These are phyloP conservation scores for Phenoliferia sp. DNA, from an alignment of 1,284 basidiomycete species.

Conservation along the genomic window DNA sequence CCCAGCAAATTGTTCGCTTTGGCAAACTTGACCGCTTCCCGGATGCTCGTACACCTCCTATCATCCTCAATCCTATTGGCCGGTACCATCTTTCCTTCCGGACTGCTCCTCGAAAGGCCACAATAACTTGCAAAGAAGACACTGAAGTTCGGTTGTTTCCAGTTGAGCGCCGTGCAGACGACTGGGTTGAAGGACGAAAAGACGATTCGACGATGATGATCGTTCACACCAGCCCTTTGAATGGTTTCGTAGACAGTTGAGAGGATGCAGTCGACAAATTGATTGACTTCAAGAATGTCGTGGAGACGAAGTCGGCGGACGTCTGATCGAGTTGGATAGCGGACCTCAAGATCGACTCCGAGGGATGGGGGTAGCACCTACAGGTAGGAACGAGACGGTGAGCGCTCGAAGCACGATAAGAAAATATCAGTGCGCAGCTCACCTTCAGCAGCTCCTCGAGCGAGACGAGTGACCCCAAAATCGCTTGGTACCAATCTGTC, in stretches of 20 bases:
- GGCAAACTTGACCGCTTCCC: conserved; percentile 90
- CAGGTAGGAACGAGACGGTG: neutral
- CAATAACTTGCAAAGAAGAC: conserved; percentile 91
- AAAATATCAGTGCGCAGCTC: conserved; percentile 34
- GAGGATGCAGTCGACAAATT: conserved; percentile 74
- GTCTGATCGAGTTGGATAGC: conserved; percentile 55
- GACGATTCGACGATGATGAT: conserved; percentile 50
- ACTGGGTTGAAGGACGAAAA: conserved; percentile 85
- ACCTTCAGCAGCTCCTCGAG: conserved; percentile 69
- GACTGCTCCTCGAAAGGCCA: conserved; percentile 54
- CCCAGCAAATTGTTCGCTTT: conserved; percentile 91
- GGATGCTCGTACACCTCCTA: conserved; percentile 62
- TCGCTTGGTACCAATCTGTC: conserved; percentile 55
- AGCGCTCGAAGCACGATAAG: neutral
- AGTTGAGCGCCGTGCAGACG: conserved; percentile 83
- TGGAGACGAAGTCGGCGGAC: conserved; percentile 36
- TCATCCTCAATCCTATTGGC: conserved; percentile 49
- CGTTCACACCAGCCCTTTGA: conserved; percentile 6
- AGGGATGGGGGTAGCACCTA: conserved; percentile 67
- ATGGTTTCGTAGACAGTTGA: conserved; percentile 65
- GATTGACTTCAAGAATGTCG: conserved; percentile 64
- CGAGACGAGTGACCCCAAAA: conserved; percentile 61
- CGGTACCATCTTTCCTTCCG: conserved; percentile 39
- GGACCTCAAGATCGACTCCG: conserved; percentile 74
- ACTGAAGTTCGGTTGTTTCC: conserved; percentile 99